Evolutionary conservation across 78 protist genomes (phyloP).

Genomic region (Dictyostelium firmibasis): DNA sequence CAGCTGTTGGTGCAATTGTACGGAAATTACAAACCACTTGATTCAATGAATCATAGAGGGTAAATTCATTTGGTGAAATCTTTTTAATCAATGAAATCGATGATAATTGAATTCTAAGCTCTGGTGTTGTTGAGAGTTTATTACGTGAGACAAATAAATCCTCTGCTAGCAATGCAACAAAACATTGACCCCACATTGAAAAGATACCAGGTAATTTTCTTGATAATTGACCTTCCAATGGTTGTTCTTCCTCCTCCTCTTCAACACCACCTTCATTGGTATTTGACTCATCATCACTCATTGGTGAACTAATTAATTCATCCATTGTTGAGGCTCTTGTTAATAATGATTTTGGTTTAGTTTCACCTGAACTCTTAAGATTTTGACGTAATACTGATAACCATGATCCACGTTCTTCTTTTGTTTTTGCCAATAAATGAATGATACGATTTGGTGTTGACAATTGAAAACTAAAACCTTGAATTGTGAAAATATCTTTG

Average conservation of each 20-base stretch:
- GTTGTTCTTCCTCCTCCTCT: slow-evolving; percentile 54
- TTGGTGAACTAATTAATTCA: not conserved
- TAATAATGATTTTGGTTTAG: slow-evolving; percentile 2
- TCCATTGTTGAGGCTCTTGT: not conserved
- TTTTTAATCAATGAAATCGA: slow-evolving; percentile 30
- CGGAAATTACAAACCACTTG: slow-evolving; percentile 63
- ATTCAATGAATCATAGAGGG: slow-evolving; percentile 13
- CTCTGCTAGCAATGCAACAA: slow-evolving; percentile 32
- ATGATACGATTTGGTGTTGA: slow-evolving; percentile 70
- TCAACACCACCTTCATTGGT: slow-evolving; percentile 4
- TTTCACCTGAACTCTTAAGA: slow-evolving; percentile 42
- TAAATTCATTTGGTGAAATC: slow-evolving; percentile 64
- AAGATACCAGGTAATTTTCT: slow-evolving; percentile 66
- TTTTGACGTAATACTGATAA: slow-evolving; percentile 38
- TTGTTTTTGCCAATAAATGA: slow-evolving; percentile 54
- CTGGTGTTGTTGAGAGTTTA: slow-evolving; percentile 48
- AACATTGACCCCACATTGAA: slow-evolving; percentile 69
- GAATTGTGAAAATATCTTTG: slow-evolving; percentile 55
- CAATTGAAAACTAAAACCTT: slow-evolving; percentile 71
- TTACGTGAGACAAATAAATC: slow-evolving; percentile 42
- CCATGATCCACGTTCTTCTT: slow-evolving; percentile 68
- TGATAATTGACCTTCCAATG: slow-evolving; percentile 54
- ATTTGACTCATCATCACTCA: slow-evolving; percentile 12
- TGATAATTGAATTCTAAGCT: slow-evolving; percentile 28
- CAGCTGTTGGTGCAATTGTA: slow-evolving; percentile 53